phyloP scores from a whole-genome alignment of 225 moss, liverwort and hornwort genomes.

The Sphagnum tenellum region DNA sequence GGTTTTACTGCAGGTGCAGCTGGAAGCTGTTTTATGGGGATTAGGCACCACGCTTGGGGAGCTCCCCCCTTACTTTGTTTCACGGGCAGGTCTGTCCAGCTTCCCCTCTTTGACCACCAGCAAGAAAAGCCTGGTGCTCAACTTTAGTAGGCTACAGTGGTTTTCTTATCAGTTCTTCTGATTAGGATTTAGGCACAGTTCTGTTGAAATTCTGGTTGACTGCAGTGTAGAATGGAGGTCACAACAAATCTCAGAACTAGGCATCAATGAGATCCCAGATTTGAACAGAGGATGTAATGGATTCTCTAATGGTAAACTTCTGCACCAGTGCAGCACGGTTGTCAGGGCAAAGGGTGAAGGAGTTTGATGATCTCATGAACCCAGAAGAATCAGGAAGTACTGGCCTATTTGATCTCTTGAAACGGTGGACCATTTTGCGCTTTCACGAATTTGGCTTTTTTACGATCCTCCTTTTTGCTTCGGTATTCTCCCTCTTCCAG shows the following conservation, averaged over 20 bases:
- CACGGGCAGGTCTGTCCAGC: slow-evolving; percentile 35
- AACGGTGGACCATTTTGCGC: slow-evolving; percentile 68
- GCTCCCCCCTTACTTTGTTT: slow-evolving; percentile 92
- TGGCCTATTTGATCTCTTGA: slow-evolving; percentile 52
- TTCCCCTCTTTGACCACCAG: neutral
- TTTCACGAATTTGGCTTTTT: slow-evolving; percentile 77
- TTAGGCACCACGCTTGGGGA: slow-evolving; percentile 86
- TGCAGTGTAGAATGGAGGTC: too few relatives aligned
- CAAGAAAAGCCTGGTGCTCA: neutral
- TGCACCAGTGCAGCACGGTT: slow-evolving; percentile 35
- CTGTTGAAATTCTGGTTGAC: too few relatives aligned
- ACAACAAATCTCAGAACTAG: too few relatives aligned
- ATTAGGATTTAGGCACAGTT: neutral
- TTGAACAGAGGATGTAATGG: too few relatives aligned
- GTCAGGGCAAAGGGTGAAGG: slow-evolving; percentile 77
- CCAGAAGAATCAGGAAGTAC: slow-evolving; percentile 33
- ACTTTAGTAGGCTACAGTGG: too few relatives aligned
- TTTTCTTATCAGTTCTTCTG: neutral
- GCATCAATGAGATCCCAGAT: too few relatives aligned
- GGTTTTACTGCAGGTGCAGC: slow-evolving; percentile 75
- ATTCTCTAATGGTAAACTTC: too few relatives aligned
- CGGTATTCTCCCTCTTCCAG: slow-evolving; percentile 17
- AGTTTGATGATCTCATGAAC: slow-evolving; percentile 64
- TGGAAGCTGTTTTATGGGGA: slow-evolving; percentile 82
- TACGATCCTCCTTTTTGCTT: slow-evolving; percentile 77